phyloP scores from a whole-genome alignment of 2,329 filamentous ascomycete species.

The Coccinonectria pachysandricola region DNA sequence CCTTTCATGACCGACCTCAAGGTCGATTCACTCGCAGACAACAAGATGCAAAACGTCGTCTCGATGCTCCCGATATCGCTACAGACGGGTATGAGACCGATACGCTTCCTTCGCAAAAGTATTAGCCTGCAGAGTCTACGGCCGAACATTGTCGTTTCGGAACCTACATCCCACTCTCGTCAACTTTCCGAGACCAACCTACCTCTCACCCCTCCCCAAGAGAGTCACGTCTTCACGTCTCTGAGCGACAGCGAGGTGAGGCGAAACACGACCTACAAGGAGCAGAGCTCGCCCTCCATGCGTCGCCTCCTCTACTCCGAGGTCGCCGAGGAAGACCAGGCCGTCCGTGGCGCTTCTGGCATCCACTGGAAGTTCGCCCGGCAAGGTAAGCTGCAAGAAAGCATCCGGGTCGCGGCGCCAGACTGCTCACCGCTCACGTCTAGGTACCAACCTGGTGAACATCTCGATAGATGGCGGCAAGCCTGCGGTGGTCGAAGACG shows the following conservation, averaged over 20 bases:
- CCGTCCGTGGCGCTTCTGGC: slow-evolving; percentile 19
- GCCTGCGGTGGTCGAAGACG: slow-evolving; percentile 13
- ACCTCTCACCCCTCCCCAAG: too few species aligned
- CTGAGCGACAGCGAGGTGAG: slow-evolving; percentile 5
- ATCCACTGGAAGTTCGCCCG: slow-evolving; percentile 24
- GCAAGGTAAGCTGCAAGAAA: slow-evolving; percentile 18
- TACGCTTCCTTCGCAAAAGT: slow-evolving; percentile 37
- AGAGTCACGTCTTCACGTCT: too few species aligned
- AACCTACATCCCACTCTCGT: slow-evolving; percentile 6
- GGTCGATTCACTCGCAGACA: slow-evolving; percentile 23
- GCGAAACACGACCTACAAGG: slow-evolving; percentile 8
- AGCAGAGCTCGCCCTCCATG: slow-evolving; percentile 8
- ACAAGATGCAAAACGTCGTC: slow-evolving; percentile 37
- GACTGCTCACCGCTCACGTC: slow-evolving; percentile 3
- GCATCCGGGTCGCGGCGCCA: too few species aligned
- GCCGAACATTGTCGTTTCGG: slow-evolving; percentile 6
- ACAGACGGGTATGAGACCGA: slow-evolving; percentile 38
- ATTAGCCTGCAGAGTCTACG: slow-evolving; percentile 23
- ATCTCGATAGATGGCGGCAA: slow-evolving; percentile 20
- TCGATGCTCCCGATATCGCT: slow-evolving; percentile 43
- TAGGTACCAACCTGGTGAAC: slow-evolving; percentile 18
- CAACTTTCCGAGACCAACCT: slow-evolving; percentile 13
- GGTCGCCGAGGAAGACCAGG: slow-evolving; percentile 10
- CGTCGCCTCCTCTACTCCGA: slow-evolving; percentile 18
- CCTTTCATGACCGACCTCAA: slow-evolving; percentile 19